These are phyloP conservation scores for Pichia sorboxylosa DNA, from an alignment of 1,139 yeast species.

Conservation along the genomic window DNA sequence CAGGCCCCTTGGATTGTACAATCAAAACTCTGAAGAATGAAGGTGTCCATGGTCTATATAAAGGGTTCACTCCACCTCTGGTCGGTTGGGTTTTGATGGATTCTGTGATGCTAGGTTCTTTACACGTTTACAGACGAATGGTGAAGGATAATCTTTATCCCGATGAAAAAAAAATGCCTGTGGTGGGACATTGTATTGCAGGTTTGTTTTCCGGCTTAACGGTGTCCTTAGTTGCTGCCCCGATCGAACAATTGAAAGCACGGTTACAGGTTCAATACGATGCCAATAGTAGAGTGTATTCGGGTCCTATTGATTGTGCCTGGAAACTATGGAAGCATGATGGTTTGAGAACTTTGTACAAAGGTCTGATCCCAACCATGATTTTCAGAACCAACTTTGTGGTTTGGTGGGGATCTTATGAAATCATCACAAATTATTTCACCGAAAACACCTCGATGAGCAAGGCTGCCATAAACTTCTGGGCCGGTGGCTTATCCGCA, in stretches of 20 bases:
- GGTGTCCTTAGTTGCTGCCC: slow-evolving; percentile 88
- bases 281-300: slow-evolving; percentile 52
- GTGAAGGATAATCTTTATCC: slow-evolving; percentile 54
- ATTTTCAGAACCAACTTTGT: slow-evolving; percentile 77
- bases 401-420: slow-evolving; percentile 94
- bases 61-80: slow-evolving; percentile 86
- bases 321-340: slow-evolving; percentile 38
- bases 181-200: slow-evolving; percentile 64
- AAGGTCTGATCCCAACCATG: slow-evolving; percentile 78
- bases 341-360: slow-evolving; percentile 65
- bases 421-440: slow-evolving; percentile 60
- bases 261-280: slow-evolving; percentile 85
- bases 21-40: slow-evolving; percentile 59
- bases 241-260: slow-evolving; percentile 83
- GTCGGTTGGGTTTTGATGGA: slow-evolving; percentile 94
- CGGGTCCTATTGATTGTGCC: slow-evolving; percentile 73
- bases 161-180: slow-evolving; percentile 48
- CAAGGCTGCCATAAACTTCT: slow-evolving; percentile 64
- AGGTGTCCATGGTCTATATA: slow-evolving; percentile 67
- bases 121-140: slow-evolving; percentile 62
- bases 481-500: slow-evolving; percentile 86
- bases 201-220: slow-evolving; percentile 84
- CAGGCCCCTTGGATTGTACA: slow-evolving; percentile 76
- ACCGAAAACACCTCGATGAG: slow-evolving; percentile 51
- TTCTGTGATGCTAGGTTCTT: slow-evolving; percentile 74